These are phyloP conservation scores for Xylogone sp. DNA, from an alignment of 2,329 filamentous ascomycete species.

Conservation along the genomic window DNA sequence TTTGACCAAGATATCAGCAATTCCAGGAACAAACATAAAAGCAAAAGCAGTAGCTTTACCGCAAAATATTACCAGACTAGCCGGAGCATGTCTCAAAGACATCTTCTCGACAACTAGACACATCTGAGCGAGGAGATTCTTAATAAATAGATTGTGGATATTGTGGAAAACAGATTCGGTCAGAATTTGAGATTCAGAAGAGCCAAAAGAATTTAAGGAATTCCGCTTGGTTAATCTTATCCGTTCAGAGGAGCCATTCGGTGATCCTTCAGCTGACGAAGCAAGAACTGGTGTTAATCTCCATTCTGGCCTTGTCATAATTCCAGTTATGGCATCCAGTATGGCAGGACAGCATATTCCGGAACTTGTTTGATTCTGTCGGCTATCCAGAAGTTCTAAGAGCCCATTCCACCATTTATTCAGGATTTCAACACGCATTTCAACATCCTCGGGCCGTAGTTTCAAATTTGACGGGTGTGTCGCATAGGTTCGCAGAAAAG, in stretches of 20 bases:
- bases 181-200: constrained; percentile 61
- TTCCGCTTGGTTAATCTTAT: constrained; percentile 15
- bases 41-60: constrained; percentile 71
- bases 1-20: constrained; percentile 65
- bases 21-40: constrained; percentile 69
- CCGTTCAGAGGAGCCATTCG: constrained; percentile 25
- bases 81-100: constrained; percentile 55
- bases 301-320: constrained; percentile 72
- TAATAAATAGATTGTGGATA: constrained; percentile 65
- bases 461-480: constrained; percentile 54
- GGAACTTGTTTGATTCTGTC: constrained; percentile 65
- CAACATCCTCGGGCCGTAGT: constrained; percentile 64
- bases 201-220: constrained; percentile 51
- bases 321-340: constrained; percentile 63
- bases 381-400: constrained; percentile 64
- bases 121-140: constrained; percentile 68
- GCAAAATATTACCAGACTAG: constrained; percentile 62
- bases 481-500: constrained; percentile 60
- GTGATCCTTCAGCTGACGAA: constrained; percentile 43
- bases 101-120: constrained; percentile 70
- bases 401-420: constrained; percentile 75
- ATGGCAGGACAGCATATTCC: constrained; percentile 66
- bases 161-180: constrained; percentile 70
- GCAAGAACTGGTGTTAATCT: constrained; percentile 55
- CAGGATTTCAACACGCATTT: constrained; percentile 62